Percentiles rank a stretch among this genome's conserved stretches.
Conservation (phyloP, 495 filamentous ascomycete species). For the Penicillium longicatenatum region DNA sequence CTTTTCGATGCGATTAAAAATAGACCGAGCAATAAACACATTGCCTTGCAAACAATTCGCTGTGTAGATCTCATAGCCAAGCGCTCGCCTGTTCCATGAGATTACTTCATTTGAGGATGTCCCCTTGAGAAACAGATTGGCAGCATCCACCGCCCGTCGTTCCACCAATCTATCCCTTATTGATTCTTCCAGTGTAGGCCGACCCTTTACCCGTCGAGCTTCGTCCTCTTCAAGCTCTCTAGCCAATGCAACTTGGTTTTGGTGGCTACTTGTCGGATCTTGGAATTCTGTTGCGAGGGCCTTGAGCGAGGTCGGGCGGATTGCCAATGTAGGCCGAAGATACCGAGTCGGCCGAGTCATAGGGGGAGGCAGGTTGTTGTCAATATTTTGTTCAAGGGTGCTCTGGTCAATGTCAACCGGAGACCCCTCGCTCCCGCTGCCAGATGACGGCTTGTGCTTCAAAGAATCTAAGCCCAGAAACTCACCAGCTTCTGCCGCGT, state of each 20-base stretch:
- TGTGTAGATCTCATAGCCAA: conserved; percentile 35
- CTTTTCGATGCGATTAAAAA: conserved; percentile 42
- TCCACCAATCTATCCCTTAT: conserved; percentile 21
- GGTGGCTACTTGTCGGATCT: neutral
- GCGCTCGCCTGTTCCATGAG: conserved; percentile 33
- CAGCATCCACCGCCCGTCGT: conserved; percentile 38
- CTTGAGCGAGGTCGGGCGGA: neutral
- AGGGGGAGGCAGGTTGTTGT: neutral
- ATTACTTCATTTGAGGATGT: conserved; percentile 23
- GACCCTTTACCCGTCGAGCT: conserved; percentile 3
- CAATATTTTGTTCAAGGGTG: neutral
- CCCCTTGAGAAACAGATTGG: conserved; percentile 39
- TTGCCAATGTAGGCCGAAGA: neutral
- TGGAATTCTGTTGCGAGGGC: neutral
- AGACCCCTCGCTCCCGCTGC: neutral
- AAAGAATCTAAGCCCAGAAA: conserved; percentile 42
- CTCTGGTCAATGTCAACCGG: neutral
- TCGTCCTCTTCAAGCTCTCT: conserved; percentile 16
- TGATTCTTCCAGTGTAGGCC: conserved; percentile 15
- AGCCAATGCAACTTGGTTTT: conserved; percentile 15
- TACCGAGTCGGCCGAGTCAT: neutral
- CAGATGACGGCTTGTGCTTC: conserved; percentile 16
- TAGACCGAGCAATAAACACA: conserved; percentile 39
- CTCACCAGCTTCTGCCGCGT: conserved; percentile 45
- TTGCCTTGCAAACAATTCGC: conserved; percentile 44